Conservation (phyloP, 768 basidiomycete species). For the Leucocoprinus leucothites region DNA sequence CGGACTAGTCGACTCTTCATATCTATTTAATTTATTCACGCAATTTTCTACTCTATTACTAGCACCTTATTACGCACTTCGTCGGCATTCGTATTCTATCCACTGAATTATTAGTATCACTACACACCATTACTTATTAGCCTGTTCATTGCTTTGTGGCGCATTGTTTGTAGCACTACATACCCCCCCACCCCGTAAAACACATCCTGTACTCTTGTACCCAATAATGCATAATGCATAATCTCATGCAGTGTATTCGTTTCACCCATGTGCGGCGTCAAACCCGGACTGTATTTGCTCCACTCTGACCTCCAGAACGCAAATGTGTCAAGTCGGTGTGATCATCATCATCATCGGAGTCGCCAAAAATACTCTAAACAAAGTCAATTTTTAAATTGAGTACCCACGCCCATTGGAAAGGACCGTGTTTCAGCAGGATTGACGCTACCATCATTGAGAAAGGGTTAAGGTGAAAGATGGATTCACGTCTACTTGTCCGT, state of each 20-base stretch:
- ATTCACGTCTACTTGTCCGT: not conserved
- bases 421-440: conserved; percentile 3
- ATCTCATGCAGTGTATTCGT: not conserved
- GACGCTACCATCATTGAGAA: conserved; percentile 4
- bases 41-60: conserved; percentile 9
- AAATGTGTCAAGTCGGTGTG: not conserved
- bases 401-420: too few relatives aligned
- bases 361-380: conserved; percentile 9
- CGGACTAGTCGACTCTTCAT: not conserved
- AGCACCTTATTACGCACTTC: not conserved
- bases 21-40: conserved; percentile 14
- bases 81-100: conserved; percentile 7
- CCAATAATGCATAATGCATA: conserved; percentile 6
- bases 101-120: conserved; percentile 14
- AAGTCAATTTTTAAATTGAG: not conserved
- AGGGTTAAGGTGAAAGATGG: not conserved
- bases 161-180: conserved; percentile 12
- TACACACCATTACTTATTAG: not conserved
- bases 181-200: not conserved
- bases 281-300: not conserved
- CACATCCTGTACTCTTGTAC: not conserved
- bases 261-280: not conserved
- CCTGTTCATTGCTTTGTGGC: not conserved
- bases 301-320: not conserved
- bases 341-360: not conserved